Percentiles rank a stretch among this genome's conserved stretches.
phyloP scores from a whole-genome alignment of 2,329 filamentous ascomycete genomes.

The Fusarium verticillioides region DNA sequence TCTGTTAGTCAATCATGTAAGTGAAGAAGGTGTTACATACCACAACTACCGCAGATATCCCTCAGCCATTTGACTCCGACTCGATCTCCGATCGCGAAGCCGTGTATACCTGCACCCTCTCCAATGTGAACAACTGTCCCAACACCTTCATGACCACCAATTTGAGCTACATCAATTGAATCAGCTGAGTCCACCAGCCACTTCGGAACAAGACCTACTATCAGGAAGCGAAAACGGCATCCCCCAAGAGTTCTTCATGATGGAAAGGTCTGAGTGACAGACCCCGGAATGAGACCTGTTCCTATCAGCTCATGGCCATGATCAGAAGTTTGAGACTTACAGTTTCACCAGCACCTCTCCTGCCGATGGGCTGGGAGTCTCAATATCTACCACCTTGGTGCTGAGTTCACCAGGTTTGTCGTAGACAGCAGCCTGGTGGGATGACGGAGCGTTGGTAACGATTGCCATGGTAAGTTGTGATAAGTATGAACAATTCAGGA shows the following conservation, averaged over 20 bases:
- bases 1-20: neutral
- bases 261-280: neutral
- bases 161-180: fast-evolving
- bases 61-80: neutral
- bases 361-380: neutral
- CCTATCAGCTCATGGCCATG: fast-evolving
- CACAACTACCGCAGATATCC: neutral
- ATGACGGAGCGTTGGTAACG: fast-evolving
- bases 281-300: neutral
- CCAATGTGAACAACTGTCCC: neutral
- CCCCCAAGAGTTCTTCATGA: neutral
- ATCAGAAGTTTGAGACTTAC: neutral
- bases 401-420: neutral
- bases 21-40: neutral
- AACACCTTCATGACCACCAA: neutral
- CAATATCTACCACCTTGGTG: neutral
- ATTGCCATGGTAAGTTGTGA: neutral
- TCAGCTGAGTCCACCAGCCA: fast-evolving
- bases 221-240: neutral
- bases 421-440: neutral
- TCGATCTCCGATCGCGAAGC: neutral
- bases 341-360: neutral
- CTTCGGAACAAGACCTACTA: fast-evolving
- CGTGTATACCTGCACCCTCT: neutral
- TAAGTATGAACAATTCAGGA: too few relatives aligned